Percentiles rank a stretch among this genome's conserved stretches.
Evolutionary conservation across 352 stramenopile genomes (phyloP).

Genomic region (Phytopythium helicoides): DNA sequence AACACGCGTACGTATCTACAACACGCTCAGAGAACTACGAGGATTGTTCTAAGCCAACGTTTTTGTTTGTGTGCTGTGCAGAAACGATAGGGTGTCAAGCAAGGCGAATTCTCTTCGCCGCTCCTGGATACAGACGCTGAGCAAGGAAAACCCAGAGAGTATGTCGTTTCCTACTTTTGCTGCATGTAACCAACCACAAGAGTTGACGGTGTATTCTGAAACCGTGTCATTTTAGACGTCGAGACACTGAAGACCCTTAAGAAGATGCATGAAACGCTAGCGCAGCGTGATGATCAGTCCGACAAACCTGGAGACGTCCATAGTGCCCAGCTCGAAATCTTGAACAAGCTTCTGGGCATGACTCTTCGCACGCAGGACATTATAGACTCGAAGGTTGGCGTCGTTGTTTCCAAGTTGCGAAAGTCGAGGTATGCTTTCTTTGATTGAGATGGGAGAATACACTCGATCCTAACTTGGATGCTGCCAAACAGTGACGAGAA

Average conservation of each 20-base stretch:
- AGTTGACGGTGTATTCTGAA: no score
- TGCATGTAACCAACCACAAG: no score
- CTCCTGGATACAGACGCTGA: no score
- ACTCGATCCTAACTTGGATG: no score
- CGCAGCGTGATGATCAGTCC: constrained; percentile 30
- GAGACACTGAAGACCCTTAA: constrained; percentile 48
- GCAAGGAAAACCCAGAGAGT: no score
- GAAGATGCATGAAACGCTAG: constrained; percentile 51
- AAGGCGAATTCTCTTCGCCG: constrained; percentile 62
- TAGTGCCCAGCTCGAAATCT: constrained; percentile 36
- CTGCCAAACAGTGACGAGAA: constrained; percentile 52
- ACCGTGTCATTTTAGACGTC: no score
- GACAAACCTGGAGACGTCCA: no score
- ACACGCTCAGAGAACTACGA: no score
- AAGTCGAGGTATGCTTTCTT: constrained; percentile 71
- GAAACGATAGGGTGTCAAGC: constrained; percentile 79
- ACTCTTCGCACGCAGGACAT: constrained; percentile 68
- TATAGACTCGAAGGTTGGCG: constrained; percentile 76
- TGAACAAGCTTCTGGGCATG: constrained; percentile 67
- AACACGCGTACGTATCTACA: constrained; percentile 71
- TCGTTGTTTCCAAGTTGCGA: constrained; percentile 70
- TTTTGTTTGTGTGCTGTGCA: constrained; percentile 11
- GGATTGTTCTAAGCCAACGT: no score
- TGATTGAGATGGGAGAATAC: no score
- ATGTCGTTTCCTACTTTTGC: no score